Conservation (phyloP, 306 rosid genomes). For the Begonia masoniana region DNA sequence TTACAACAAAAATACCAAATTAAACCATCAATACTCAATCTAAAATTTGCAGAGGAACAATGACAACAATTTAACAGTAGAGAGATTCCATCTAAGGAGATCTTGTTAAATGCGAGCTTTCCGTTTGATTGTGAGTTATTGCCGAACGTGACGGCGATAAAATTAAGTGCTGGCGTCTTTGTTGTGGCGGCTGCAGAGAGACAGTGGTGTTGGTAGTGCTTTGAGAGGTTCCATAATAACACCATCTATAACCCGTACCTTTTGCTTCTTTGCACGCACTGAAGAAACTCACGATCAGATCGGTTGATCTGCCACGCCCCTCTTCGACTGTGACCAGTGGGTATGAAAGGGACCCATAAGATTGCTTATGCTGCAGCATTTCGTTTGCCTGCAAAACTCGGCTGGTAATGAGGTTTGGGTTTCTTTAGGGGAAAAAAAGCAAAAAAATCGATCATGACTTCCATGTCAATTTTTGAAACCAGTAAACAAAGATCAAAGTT, state of each 20-base stretch:
- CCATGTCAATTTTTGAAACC: no score
- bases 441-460: no score
- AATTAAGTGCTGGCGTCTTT: slow-evolving; percentile 26
- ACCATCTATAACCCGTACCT: slow-evolving; percentile 94
- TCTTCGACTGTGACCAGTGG: slow-evolving; percentile 95
- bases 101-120: no score
- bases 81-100: no score
- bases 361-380: slow-evolving; percentile 95
- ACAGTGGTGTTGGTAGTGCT: slow-evolving; percentile 76
- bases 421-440: not conserved
- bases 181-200: slow-evolving; percentile 26
- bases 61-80: not conserved
- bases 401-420: slow-evolving; percentile 11
- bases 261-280: slow-evolving; percentile 98
- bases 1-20: not conserved
- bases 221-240: slow-evolving; percentile 92
- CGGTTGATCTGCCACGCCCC: slow-evolving; percentile 74
- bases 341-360: slow-evolving; percentile 81
- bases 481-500: no score
- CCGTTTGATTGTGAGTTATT: not conserved
- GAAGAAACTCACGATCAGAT: slow-evolving; percentile 92
- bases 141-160: not conserved
- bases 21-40: not conserved
- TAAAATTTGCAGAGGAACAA: not conserved
- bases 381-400: slow-evolving; percentile 63